These are phyloP conservation scores for Pichia phayaonensis DNA, from an alignment of 805 yeast species.

Conservation along the genomic window DNA sequence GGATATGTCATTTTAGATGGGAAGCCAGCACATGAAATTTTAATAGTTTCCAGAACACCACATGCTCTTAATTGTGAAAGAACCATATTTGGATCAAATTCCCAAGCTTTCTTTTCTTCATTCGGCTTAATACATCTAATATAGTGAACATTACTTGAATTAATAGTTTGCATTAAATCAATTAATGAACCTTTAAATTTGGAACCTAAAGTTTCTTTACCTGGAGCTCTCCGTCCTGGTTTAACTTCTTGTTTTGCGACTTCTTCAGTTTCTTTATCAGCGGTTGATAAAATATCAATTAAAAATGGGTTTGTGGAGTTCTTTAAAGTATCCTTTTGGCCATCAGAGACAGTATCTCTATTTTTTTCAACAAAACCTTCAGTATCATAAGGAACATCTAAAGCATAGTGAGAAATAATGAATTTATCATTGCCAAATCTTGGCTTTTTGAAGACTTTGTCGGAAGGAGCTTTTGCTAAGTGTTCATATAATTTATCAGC, in stretches of 20 bases:
- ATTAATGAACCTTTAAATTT: conserved; percentile 88
- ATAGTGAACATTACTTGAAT: conserved; percentile 92
- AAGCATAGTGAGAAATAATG: conserved; percentile 87
- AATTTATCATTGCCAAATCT: conserved; percentile 90
- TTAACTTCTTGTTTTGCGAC: conserved; percentile 26
- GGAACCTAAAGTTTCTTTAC: conserved; percentile 91
- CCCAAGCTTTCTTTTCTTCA: conserved; percentile 92
- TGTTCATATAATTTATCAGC: conserved; percentile 82
- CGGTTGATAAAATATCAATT: conserved; percentile 52
- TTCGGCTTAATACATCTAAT: conserved; percentile 97
- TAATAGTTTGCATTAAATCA: conserved; percentile 86
- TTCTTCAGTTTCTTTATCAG: conserved; percentile 48
- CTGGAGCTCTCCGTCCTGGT: conserved; percentile 33
- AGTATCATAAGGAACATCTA: conserved; percentile 84
- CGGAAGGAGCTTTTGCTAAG: conserved; percentile 69
- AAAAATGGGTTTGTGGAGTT: conserved; percentile 62
- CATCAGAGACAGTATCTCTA: conserved; percentile 96
- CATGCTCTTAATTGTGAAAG: conserved; percentile 93
- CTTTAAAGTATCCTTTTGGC: conserved; percentile 79
- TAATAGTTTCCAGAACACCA: conserved; percentile 95
- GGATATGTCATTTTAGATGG: conserved; percentile 94
- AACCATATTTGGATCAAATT: conserved; percentile 91
- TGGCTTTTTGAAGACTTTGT: conserved; percentile 80
- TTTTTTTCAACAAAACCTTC: conserved; percentile 96
- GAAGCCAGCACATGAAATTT: conserved; percentile 96